These are phyloP conservation scores for Rostrohypoxylon terebratum DNA, from an alignment of 495 filamentous ascomycete species.

Conservation along the genomic window DNA sequence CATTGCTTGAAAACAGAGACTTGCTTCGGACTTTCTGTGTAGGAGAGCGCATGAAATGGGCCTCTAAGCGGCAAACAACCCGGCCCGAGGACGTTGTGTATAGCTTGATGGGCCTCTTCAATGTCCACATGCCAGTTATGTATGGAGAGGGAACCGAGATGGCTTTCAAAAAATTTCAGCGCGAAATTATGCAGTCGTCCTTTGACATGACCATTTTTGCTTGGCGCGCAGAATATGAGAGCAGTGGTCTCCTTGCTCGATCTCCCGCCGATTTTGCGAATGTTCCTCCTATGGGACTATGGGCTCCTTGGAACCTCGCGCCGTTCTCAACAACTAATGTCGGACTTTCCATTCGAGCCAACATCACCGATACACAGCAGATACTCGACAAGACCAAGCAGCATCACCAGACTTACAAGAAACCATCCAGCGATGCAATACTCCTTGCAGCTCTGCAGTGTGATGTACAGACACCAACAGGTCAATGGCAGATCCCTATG, in stretches of 20 bases:
- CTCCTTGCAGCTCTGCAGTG: slow-evolving; percentile 27
- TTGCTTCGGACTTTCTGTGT: slow-evolving; percentile 1
- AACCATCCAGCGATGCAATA: not conserved
- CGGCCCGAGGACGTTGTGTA: slow-evolving; percentile 34
- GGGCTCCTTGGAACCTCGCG: slow-evolving; percentile 13
- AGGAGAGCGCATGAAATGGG: slow-evolving; percentile 38
- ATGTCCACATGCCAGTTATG: slow-evolving; percentile 37
- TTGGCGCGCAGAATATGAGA: slow-evolving; percentile 34
- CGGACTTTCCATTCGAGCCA: slow-evolving; percentile 16
- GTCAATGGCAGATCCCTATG: slow-evolving; percentile 24
- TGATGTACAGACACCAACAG: slow-evolving; percentile 14
- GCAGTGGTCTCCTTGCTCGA: slow-evolving; percentile 19
- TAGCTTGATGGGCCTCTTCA: slow-evolving; percentile 32
- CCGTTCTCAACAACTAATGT: slow-evolving; percentile 27
- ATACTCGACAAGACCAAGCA: not conserved
- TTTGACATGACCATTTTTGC: slow-evolving; percentile 42
- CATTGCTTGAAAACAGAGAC: slow-evolving; percentile 13
- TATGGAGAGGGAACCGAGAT: slow-evolving; percentile 35
- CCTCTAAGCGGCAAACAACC: slow-evolving; percentile 24
- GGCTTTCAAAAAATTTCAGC: slow-evolving; percentile 41
- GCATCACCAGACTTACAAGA: not conserved
- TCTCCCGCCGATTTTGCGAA: slow-evolving; percentile 25
- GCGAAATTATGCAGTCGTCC: slow-evolving; percentile 32
- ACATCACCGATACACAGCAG: not conserved
- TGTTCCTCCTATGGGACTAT: not conserved